phyloP scores from a whole-genome alignment of 2,329 filamentous ascomycete genomes.

The Colletotrichum cereale region DNA sequence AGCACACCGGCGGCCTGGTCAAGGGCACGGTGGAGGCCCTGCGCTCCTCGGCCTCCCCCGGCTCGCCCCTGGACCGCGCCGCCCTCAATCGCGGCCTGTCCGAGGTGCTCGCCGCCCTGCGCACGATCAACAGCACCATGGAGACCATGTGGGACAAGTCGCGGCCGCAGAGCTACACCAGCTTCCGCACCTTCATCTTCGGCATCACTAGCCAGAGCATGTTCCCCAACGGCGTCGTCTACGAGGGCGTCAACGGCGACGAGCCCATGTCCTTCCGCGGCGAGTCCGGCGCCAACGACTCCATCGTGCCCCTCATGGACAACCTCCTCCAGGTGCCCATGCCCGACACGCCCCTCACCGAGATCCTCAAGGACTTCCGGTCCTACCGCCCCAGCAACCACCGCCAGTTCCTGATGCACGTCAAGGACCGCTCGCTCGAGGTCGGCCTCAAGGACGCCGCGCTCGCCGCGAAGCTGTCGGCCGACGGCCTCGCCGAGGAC shows the following conservation, averaged over 20 bases:
- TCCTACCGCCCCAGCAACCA: slow-evolving; percentile 91
- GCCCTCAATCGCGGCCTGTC: slow-evolving; percentile 74
- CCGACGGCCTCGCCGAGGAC: slow-evolving; percentile 42
- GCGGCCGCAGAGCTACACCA: slow-evolving; percentile 85
- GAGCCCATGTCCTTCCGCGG: slow-evolving; percentile 86
- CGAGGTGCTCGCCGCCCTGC: slow-evolving; percentile 72
- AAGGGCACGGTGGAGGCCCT: slow-evolving; percentile 75
- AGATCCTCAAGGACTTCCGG: slow-evolving; percentile 89
- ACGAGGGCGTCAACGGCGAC: slow-evolving; percentile 81
- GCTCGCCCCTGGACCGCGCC: slow-evolving; percentile 41
- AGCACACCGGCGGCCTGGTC: slow-evolving; percentile 83
- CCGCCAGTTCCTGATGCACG: slow-evolving; percentile 83
- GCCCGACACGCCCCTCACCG: slow-evolving; percentile 89
- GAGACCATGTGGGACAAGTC: slow-evolving; percentile 94
- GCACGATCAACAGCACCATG: slow-evolving; percentile 83
- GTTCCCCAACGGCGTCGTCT: slow-evolving; percentile 93
- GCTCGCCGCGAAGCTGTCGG: slow-evolving; percentile 48
- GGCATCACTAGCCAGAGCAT: slow-evolving; percentile 94
- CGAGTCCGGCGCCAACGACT: slow-evolving; percentile 94
- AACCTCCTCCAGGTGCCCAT: slow-evolving; percentile 88
- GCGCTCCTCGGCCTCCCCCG: slow-evolving; percentile 53
- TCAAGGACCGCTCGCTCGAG: slow-evolving; percentile 64
- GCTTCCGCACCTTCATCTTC: slow-evolving; percentile 96
- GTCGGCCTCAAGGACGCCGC: slow-evolving; percentile 71
- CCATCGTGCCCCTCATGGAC: slow-evolving; percentile 91